These are phyloP conservation scores for Pseudocercospora vitis DNA, from an alignment of 2,329 filamentous ascomycete genomes.

Conservation along the genomic window DNA sequence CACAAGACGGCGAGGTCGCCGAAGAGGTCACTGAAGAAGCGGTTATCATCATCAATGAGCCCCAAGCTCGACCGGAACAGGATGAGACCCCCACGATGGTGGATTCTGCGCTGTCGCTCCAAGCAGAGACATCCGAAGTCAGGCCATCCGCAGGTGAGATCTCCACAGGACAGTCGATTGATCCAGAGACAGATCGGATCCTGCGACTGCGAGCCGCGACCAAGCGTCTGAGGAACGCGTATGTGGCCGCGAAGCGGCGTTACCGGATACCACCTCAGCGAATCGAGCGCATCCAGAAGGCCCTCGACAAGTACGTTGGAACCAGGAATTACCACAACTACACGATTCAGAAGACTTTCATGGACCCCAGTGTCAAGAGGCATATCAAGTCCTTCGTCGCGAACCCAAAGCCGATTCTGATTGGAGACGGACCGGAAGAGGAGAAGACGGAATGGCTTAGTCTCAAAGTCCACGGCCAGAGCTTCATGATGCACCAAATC, in stretches of 20 bases:
- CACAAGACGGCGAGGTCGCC: slow-evolving; percentile 14
- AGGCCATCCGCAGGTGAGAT: slow-evolving; percentile 11
- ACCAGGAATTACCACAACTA: slow-evolving; percentile 97
- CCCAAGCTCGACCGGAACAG: slow-evolving; percentile 10
- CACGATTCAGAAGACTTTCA: slow-evolving; percentile 81
- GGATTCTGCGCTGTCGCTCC: slow-evolving; percentile 5
- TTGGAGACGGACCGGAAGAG: slow-evolving; percentile 37
- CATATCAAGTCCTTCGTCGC: slow-evolving; percentile 90
- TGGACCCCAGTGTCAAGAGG: slow-evolving; percentile 81
- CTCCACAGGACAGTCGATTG: slow-evolving; percentile 6
- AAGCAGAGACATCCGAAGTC: slow-evolving; percentile 13
- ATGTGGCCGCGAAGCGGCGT: slow-evolving; percentile 75
- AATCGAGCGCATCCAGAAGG: slow-evolving; percentile 71
- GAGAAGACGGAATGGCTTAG: slow-evolving; percentile 88
- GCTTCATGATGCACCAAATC: slow-evolving; percentile 99
- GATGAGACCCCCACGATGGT: slow-evolving; percentile 9
- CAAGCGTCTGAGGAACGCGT: slow-evolving; percentile 70
- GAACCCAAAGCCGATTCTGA: slow-evolving; percentile 60
- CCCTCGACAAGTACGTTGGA: slow-evolving; percentile 73
- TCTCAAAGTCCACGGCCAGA: slow-evolving; percentile 93
- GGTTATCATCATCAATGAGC: slow-evolving; percentile 35
- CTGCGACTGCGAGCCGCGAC: slow-evolving; percentile 45
- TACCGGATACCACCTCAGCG: slow-evolving; percentile 78
- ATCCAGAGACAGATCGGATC: slow-evolving; percentile 29
- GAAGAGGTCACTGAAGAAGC: slow-evolving; percentile 35